These are phyloP conservation scores for Tolypocladium pustulatum DNA, from an alignment of 2,329 filamentous ascomycete species.

Conservation along the genomic window DNA sequence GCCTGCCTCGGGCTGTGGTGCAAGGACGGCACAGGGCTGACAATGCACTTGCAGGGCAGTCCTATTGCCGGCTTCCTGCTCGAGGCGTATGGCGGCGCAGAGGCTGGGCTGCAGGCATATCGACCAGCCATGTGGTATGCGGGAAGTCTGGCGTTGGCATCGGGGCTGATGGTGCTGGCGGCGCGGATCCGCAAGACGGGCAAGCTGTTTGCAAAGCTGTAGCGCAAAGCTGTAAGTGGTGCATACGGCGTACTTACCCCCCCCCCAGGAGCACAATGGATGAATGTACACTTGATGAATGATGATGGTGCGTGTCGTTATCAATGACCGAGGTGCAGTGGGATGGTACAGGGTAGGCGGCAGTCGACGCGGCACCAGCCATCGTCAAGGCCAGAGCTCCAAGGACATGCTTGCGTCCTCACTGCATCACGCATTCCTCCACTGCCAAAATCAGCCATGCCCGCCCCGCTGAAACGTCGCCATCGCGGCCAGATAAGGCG, in stretches of 20 bases:
- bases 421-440: neutral
- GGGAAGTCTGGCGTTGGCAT: conserved; percentile 37
- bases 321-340: no score
- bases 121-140: conserved; percentile 53
- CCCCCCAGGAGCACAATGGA: no score
- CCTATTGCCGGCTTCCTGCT: conserved; percentile 52
- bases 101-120: conserved; percentile 39
- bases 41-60: conserved; percentile 25
- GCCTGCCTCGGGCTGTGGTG: no score
- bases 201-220: conserved; percentile 17
- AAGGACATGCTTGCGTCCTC: no score
- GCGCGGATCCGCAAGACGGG: conserved; percentile 18
- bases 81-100: conserved; percentile 40
- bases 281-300: no score
- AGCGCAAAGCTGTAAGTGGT: neutral
- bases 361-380: no score
- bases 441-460: neutral
- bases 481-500: neutral
- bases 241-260: no score
- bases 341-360: no score
- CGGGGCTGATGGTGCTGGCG: conserved; percentile 29
- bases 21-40: no score
- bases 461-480: neutral
- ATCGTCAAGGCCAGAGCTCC: no score
- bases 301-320: no score